Evolutionary conservation across 306 rosid genomes (phyloP).

Genomic region (Gynostemma pentaphyllum): DNA sequence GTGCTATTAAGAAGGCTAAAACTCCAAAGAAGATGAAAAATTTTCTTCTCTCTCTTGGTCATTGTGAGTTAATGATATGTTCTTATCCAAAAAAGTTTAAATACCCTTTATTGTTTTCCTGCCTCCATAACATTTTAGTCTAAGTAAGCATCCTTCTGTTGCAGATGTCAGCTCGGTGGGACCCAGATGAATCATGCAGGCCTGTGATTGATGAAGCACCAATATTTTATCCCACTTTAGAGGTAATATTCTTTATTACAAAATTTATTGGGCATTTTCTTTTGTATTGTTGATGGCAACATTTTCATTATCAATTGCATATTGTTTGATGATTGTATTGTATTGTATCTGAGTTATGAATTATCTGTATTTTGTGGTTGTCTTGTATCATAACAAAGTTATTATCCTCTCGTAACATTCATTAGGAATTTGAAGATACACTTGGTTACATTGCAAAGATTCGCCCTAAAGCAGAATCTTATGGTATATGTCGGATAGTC

Average conservation of each 20-base stretch:
- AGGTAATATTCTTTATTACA: conserved; percentile 30
- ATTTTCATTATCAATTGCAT: background rate
- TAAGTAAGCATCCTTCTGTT: conserved; percentile 13
- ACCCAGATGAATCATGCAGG: conserved; percentile 56
- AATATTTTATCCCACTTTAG: conserved; percentile 66
- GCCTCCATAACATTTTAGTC: background rate
- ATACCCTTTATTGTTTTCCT: conserved; percentile 1
- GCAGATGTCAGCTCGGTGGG: conserved; percentile 78
- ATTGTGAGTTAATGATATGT: background rate
- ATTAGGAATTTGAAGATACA: conserved; percentile 80
- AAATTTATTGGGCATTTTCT: background rate
- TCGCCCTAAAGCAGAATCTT: conserved; percentile 57
- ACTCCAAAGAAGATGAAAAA: too few species aligned
- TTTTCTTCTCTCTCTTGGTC: background rate
- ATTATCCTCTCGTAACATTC: background rate
- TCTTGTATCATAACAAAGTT: conserved; percentile 2
- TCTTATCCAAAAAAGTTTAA: background rate
- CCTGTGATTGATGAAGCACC: conserved; percentile 80
- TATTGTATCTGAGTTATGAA: background rate
- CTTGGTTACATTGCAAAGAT: conserved; percentile 77
- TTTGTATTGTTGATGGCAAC: background rate
- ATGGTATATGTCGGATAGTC: conserved; percentile 94
- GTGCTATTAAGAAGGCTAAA: too few species aligned
- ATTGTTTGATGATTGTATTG: background rate
- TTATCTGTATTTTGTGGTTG: conserved; percentile 1